Conservation (phyloP, 495 filamentous ascomycete species). For the Penicillium lividum region DNA sequence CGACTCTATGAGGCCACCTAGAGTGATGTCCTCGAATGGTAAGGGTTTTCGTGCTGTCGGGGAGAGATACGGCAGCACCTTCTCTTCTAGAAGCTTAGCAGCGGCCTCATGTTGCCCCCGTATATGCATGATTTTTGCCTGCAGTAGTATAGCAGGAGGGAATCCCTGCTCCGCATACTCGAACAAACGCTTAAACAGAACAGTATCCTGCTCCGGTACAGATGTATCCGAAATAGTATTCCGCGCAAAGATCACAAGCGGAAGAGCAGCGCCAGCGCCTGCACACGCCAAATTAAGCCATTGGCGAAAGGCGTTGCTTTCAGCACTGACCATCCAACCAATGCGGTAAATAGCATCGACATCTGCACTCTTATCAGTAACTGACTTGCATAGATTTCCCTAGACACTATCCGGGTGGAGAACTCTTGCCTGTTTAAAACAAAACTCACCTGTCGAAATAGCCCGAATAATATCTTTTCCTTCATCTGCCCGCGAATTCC, state of each 20-base stretch:
- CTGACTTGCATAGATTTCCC: not conserved
- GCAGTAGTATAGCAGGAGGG: conserved; percentile 34
- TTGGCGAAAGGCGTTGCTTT: conserved; percentile 6
- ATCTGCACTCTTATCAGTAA: conserved; percentile 19
- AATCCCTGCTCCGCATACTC: conserved; percentile 29
- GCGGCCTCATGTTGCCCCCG: conserved; percentile 26
- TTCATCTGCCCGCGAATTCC: no score
- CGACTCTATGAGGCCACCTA: conserved; percentile 11
- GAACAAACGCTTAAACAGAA: not conserved
- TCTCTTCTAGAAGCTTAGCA: conserved; percentile 23
- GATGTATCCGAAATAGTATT: conserved; percentile 7
- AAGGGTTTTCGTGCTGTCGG: conserved; percentile 9
- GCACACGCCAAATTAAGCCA: conserved; percentile 31
- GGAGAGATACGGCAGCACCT: conserved; percentile 24
- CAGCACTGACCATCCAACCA: conserved; percentile 12
- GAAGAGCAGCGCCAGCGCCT: conserved; percentile 24
- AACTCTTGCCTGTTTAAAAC: not conserved
- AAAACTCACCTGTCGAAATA: conserved; percentile 31
- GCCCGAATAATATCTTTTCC: conserved; percentile 8
- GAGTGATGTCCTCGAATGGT: conserved; percentile 15
- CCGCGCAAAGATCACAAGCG: conserved; percentile 14
- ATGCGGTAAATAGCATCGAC: conserved; percentile 32
- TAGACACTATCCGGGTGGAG: not conserved
- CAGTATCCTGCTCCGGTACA: not conserved
- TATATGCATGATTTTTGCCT: conserved; percentile 29